Base-by-base conservation (phyloP, 192 early-diverging fungal genomes). In the Umbelopsis ramanniana region DNA sequence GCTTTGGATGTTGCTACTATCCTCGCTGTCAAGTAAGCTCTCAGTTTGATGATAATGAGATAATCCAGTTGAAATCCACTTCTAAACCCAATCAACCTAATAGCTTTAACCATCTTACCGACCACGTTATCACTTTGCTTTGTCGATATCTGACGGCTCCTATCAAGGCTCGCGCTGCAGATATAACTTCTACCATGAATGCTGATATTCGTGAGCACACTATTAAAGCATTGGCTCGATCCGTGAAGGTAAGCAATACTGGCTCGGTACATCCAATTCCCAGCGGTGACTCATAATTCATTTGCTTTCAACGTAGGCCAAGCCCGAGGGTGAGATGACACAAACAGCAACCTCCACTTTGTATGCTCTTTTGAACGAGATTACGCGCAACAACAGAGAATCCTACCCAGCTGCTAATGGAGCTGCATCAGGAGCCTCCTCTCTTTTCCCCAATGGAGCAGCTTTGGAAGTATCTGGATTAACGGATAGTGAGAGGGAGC, bases 101-200 rank as follows among this genome's bases (percentile, higher is more conserved):
- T 46, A 81, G 79, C 46, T 76, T 81, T 37, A 21, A 43, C n/a
- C 75, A 77, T 57, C 46, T 76, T 50, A 76, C 70, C 15, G 40
- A 40, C 24, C 79, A 77, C 55, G 85, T 85, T 82, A 77, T 75
- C 12, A 76, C 79, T 10, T 74, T 75, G 22, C 71, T 89, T 47
- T 79, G 82, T 9, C 82, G 84, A 55, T 89, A 87, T 37, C 55
- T 89, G 43, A 84, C 81, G 0, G 82, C 84, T 21, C 81, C 87
- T 17, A 87, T 82, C 2, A 63, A 63, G 33, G 4, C 12, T 11
- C 23, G 29, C 6, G 57, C 14, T 8, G 33, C 17, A 29, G 7
- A 7, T 38, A 29, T 63, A 17, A 6, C 33, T 29, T 4, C 33
- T 14, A 29, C 12, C 0, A 37, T 37, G 57, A 29, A 63, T 12